These are phyloP conservation scores for Saussurea involucrata DNA, from an alignment of 129 eudicot species.

Conservation along the genomic window DNA sequence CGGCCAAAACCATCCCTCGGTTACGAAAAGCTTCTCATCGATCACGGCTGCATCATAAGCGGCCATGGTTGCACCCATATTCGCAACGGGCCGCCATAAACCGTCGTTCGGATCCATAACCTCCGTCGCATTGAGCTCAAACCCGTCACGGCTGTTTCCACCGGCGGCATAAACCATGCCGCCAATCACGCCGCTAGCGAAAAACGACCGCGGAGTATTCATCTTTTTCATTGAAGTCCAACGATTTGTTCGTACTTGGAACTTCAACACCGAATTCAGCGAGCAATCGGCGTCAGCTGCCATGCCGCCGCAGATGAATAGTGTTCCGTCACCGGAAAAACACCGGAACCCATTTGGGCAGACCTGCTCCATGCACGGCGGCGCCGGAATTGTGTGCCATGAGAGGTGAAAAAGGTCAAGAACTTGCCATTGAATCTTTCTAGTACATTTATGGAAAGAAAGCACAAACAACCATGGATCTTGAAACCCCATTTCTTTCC, in stretches of 20 bases:
- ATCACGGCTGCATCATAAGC: slow-evolving; percentile 81
- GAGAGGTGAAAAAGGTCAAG: slow-evolving; percentile 52
- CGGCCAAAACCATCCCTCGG: slow-evolving; percentile 99
- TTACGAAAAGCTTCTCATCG: slow-evolving; percentile 77
- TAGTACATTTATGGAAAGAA: slow-evolving; percentile 59
- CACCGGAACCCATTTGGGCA: slow-evolving; percentile 68
- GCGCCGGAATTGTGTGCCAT: slow-evolving; percentile 85
- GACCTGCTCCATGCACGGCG: slow-evolving; percentile 78
- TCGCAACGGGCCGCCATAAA: slow-evolving; percentile 55
- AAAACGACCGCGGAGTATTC: slow-evolving; percentile 69
- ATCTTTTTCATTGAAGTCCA: slow-evolving; percentile 82
- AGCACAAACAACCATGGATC: slow-evolving; percentile 91
- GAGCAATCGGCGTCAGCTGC: slow-evolving; percentile 61
- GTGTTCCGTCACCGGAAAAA: slow-evolving; percentile 50
- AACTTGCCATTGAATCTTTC: slow-evolving; percentile 75
- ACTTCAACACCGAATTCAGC: slow-evolving; percentile 60
- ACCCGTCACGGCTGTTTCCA: slow-evolving; percentile 61
- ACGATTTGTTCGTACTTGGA: slow-evolving; percentile 52
- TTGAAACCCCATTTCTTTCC: slow-evolving; percentile 72
- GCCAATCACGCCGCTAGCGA: slow-evolving; percentile 78
- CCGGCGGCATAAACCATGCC: slow-evolving; percentile 91
- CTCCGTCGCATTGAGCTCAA: slow-evolving; percentile 70
- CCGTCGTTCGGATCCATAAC: slow-evolving; percentile 77
- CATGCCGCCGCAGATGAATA: slow-evolving; percentile 73
- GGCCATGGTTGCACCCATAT: slow-evolving; percentile 71